Evolutionary conservation across 2,329 filamentous ascomycete species (phyloP), one percentile per base, ranked within the genome.

Genomic region (Allantophomopsis cytisporea): DNA sequence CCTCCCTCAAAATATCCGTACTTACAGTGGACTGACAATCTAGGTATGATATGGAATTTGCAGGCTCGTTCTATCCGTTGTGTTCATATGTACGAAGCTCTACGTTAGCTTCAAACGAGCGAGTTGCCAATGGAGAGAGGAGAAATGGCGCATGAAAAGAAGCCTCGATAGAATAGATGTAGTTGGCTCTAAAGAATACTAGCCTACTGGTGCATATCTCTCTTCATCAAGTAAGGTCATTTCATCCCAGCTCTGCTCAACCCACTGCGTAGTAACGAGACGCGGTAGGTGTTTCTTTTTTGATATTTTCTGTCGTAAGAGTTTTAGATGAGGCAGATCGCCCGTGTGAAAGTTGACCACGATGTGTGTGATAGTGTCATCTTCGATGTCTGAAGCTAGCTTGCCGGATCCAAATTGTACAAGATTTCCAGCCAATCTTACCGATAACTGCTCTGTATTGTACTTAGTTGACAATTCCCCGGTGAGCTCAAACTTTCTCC

Each of bases 161-260:
- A 6, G 3, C 23, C 23, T 28, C 11, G 8, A 28, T 8, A 28
- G 23, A 28, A 28, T 10, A 14, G 16, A 34, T 34, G 3, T 34
- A 13, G 7, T 15, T 34, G 7, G 4, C 3, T 12, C 10, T 6
- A 7, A 17, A 12, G 5, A n/a, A 17, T 12, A 13, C 15, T 34
- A 34, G 31, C 31, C 16, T 15, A 59, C 45, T 4, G 47, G 45
- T 7, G 51, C 54, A 50, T 70, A 76, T 32, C 63, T 60, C 51
- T 89, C 84, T 61, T 95, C 89, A 47, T 94, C 85, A 36, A 95
- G 56, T 44, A 83, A 53, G 1, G 86, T 94, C 46, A 67, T 69
- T 55, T 89, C 84, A 42, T 65, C 66, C 86, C 88, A 94, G 51
- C 83, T 84, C 39, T 82, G 76, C 38, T 79, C 69, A 1, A 95